Evolutionary conservation across 116 monocot genomes (phyloP), one percentile per base, ranked within the genome.

Genomic region (Posidonia oceanica): DNA sequence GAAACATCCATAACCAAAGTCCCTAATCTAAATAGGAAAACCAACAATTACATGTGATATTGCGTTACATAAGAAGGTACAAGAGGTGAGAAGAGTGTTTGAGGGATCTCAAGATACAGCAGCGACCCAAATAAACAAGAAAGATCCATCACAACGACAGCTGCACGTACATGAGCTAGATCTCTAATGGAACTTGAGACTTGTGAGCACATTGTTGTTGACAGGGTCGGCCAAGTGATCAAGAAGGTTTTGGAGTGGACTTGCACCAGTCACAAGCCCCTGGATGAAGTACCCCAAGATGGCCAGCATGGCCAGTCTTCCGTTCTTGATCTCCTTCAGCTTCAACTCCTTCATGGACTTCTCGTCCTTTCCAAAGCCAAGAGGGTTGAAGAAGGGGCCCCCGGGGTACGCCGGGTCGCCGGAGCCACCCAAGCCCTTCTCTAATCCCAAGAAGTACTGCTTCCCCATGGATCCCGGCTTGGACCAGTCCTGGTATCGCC

Each of bases 301-400:
- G 48, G 90, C 94, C 55, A 94, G 39, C 94, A 94, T 94, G 62
- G 94, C 94, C 62, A 94, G 69, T 76, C 94, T 84, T 21, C 94
- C 94, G 53, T 94, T 94, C 88, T 94, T 94, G 61, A 94, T 74
- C 79, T 94, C 94, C 81, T 94, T 94, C 12, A 91, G 74, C 86
- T 91, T 94, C 82, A 94, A 39, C 12, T 88, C 94, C 58, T 79
- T 88, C 84, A 94, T 39, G 7, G 86, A 82, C 84, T 91, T 88
- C 80, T 90, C 94, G 42, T 85, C 86, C 73, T 91, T 94, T 0
- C 94, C 94, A 2, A 91, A 81, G 11, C 94, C 94, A n/a, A 94
- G 68, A 11, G 94, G 94, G 86, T 94, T 94, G 80, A 94, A 94
- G 5, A 94, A 14, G 2, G 94, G 90, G 0, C 94, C 94, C 0